A percentile compares a stretch with the other conserved stretches of the same genome.
Conservation (phyloP, 352 stramenopile species). For the Pythium rhizo-oryzae region DNA sequence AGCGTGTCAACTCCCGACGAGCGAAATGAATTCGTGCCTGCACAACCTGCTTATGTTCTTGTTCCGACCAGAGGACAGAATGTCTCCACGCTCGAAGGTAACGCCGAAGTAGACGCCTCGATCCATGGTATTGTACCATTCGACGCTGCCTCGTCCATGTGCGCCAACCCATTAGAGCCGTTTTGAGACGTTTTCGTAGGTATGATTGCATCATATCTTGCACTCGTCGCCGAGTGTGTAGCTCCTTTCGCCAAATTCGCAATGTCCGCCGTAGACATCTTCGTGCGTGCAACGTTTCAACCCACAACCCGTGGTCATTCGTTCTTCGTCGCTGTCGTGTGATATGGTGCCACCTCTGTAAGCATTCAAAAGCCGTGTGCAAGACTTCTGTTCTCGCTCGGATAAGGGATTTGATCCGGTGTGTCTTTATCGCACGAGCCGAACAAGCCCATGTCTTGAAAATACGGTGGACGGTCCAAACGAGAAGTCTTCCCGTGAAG, state of each 20-base stretch:
- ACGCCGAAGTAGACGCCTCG: not conserved
- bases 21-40: not conserved
- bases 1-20: not conserved
- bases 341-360: conserved; percentile 46
- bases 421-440: conserved; percentile 6
- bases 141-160: not conserved
- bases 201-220: not conserved
- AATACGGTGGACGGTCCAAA: conserved; percentile 26
- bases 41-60: not conserved
- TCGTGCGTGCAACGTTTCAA: conserved; percentile 36
- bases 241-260: conserved; percentile 28
- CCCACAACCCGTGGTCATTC: conserved; percentile 38
- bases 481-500: conserved; percentile 22
- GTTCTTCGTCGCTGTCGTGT: conserved; percentile 32
- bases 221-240: not conserved
- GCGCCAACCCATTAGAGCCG: not conserved
- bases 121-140: not conserved
- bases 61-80: not conserved
- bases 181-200: not conserved
- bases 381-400: conserved; percentile 33
- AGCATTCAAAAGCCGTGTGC: conserved; percentile 41
- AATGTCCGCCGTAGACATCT: conserved; percentile 26
- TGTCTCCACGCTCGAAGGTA: conserved; percentile 17
- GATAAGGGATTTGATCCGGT: conserved; percentile 34
- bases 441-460: conserved; percentile 24